Conservation (phyloP, 1,284 basidiomycete genomes). For the Vanrija sp. region DNA sequence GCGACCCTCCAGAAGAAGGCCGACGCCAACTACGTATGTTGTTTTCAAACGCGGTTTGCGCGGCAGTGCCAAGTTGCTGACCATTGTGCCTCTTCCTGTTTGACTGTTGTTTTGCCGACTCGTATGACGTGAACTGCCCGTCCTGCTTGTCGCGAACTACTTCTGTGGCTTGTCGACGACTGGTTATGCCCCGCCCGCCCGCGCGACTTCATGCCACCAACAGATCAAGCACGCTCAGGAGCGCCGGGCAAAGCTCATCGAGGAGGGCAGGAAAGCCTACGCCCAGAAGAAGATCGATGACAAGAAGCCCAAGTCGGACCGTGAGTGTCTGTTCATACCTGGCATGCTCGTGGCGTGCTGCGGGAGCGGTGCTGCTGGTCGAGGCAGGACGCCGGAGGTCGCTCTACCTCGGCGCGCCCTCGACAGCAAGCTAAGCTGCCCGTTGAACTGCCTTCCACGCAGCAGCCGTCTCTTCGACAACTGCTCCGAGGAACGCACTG, state of each 20-base stretch:
- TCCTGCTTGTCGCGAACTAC: background rate
- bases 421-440: too few relatives aligned
- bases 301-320: slow-evolving; percentile 17
- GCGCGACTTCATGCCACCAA: too few relatives aligned
- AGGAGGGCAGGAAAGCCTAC: slow-evolving; percentile 88
- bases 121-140: background rate
- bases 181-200: too few relatives aligned
- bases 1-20: slow-evolving; percentile 80
- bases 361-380: background rate
- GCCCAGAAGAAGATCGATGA: slow-evolving; percentile 63
- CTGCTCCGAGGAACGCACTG: too few relatives aligned
- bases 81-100: background rate
- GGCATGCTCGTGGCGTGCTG: too few relatives aligned
- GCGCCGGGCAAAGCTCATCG: slow-evolving; percentile 71
- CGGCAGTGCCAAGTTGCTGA: background rate
- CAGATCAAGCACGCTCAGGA: slow-evolving; percentile 25
- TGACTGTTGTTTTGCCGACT: background rate
- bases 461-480: too few relatives aligned
- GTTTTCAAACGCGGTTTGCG: background rate
- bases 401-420: too few relatives aligned
- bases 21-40: slow-evolving; percentile 54
- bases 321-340: slow-evolving; percentile 19
- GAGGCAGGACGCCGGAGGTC: slow-evolving; percentile 1
- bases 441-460: background rate
- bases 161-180: background rate